Evolutionary conservation across 2,329 filamentous ascomycete species (phyloP), one percentile per base, ranked within the genome.

Genomic region (Fusarium sp.): DNA sequence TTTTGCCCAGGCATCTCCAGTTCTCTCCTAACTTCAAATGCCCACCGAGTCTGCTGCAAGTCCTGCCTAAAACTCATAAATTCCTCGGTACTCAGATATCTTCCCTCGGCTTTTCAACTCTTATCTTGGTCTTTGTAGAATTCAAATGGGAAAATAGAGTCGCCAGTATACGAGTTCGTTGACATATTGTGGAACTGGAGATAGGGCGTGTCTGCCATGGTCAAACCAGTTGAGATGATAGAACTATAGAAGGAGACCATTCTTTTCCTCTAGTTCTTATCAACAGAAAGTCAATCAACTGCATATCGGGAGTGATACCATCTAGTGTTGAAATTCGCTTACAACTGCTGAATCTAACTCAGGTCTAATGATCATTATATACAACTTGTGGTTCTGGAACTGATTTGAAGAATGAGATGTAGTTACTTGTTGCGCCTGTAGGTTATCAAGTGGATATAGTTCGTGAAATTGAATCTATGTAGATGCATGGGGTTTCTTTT

Each of bases 381-480:
- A n/a, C n/a, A 37, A 48, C n/a, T 23, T 41, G 31, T 46, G 49
- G 59, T 64, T 64, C 31, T 42, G 28, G 28, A 30, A 30, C 28
- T 30, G 28, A 30, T 50, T 64, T 52, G 45, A 58, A 64, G 31
- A 19, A 28, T 58, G 30, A 46, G 39, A 58, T 51, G 39, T 41
- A 48, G 25, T 37, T 23, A 6, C 8, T 48, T 58, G 21, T 44
- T 30, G 31, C 59, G 61, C 51, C 59, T 58, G 51, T 51, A 21
- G 39, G 26, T 45, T 64, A 52, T 46, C 51, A 58, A 64, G 61
- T 64, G 61, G 61, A 58, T 58, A 58, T 31, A 26, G 8, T 51
- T 51, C 9, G 3, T 41, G 23, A n/a, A 25, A 19, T 19, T 25
- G 23, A 48, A 14, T 34, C 2, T n/a, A 25, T 39, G 30, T 19